Percentiles rank a stretch among this genome's conserved stretches.
Evolutionary conservation across 1,284 basidiomycete genomes (phyloP).

Genomic region (Tylopilus sp.): DNA sequence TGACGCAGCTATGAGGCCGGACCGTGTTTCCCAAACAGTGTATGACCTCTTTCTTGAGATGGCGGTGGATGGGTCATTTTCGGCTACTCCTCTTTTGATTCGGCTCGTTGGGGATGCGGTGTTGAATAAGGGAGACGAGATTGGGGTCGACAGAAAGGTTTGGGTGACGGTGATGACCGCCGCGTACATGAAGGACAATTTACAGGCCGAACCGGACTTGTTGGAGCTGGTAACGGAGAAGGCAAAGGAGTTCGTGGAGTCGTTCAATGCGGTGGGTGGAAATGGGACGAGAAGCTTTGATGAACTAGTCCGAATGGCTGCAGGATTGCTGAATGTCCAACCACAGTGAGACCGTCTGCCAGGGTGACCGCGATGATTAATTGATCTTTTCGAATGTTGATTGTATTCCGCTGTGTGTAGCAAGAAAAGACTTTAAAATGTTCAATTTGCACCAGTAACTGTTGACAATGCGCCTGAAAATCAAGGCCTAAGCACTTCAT

Average conservation of each 20-base stretch:
- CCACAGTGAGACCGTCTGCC: too few species aligned
- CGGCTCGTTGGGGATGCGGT: slow-evolving; percentile 43
- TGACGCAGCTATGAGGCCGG: not conserved
- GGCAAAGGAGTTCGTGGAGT: slow-evolving; percentile 44
- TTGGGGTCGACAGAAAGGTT: slow-evolving; percentile 35
- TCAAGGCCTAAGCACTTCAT: too few species aligned
- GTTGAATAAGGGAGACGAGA: slow-evolving; percentile 36
- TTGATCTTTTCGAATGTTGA: too few species aligned
- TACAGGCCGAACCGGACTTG: slow-evolving; percentile 47
- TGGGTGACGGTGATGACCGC: slow-evolving; percentile 57
- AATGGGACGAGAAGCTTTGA: slow-evolving; percentile 24
- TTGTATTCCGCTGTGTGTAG: too few species aligned
- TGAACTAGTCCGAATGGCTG: slow-evolving; percentile 29
- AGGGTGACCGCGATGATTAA: too few species aligned
- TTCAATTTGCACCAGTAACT: too few species aligned
- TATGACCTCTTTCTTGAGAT: slow-evolving; percentile 52
- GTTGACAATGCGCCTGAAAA: too few species aligned
- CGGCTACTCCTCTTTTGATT: slow-evolving; percentile 36
- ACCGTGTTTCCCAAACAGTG: slow-evolving; percentile 36
- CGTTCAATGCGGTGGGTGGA: not conserved
- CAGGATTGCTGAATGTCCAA: slow-evolving; percentile 13
- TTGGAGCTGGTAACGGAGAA: slow-evolving; percentile 51
- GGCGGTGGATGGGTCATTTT: slow-evolving; percentile 60
- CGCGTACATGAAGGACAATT: slow-evolving; percentile 49
- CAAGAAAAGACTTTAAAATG: too few species aligned